Evolutionary conservation across 257 asterid species (phyloP).

Genomic region (Linderniella brevidens): DNA sequence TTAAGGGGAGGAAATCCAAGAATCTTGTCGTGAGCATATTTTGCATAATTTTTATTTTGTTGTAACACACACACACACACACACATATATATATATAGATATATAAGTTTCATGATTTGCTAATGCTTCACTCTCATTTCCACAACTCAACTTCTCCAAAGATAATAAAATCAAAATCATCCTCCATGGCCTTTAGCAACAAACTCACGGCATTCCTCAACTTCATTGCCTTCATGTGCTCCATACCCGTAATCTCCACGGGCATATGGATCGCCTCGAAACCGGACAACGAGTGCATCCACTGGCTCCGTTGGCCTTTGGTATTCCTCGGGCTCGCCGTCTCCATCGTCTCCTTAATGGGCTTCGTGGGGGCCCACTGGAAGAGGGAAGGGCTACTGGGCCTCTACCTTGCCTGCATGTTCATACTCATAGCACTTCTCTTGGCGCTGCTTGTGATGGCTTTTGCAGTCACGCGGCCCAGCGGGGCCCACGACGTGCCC

Average conservation of each 20-base stretch:
- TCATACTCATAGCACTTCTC: slow-evolving; percentile 62
- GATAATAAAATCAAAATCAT: not conserved
- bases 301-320: slow-evolving; percentile 92
- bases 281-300: slow-evolving; percentile 91
- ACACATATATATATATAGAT: too few species aligned
- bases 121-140: too few species aligned
- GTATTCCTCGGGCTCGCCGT: slow-evolving; percentile 52
- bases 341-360: slow-evolving; percentile 45
- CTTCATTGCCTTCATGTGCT: slow-evolving; percentile 79
- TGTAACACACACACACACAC: too few species aligned
- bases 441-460: slow-evolving; percentile 61
- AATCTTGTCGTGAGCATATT: too few species aligned
- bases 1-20: too few species aligned
- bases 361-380: slow-evolving; percentile 81
- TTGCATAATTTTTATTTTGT: too few species aligned
- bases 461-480: slow-evolving; percentile 61
- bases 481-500: slow-evolving; percentile 45
- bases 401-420: slow-evolving; percentile 65
- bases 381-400: slow-evolving; percentile 62
- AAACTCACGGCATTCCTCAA: slow-evolving; percentile 68
- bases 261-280: slow-evolving; percentile 83
- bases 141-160: too few species aligned
- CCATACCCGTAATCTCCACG: slow-evolving; percentile 73
- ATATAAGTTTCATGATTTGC: too few species aligned
- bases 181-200: slow-evolving; percentile 70